These are phyloP conservation scores for Plasmodium sp. DNA, from an alignment of 169 alveolate species.

Conservation along the genomic window DNA sequence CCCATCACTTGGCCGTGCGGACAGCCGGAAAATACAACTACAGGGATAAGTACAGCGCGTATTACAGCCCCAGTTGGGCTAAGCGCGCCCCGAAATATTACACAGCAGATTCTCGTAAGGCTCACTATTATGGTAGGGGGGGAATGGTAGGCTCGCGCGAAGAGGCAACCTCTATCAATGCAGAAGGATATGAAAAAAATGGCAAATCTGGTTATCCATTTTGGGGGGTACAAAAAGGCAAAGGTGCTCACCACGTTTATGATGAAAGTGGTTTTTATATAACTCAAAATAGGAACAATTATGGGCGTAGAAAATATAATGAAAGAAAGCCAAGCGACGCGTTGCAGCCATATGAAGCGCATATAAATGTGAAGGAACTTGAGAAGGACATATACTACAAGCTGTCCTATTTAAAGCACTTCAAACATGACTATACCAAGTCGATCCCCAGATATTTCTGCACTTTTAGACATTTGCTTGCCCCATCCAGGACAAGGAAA, in stretches of 20 bases:
- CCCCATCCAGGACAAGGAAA: neutral
- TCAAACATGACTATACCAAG: constrained; percentile 10
- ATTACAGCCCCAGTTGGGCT: neutral
- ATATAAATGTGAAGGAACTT: neutral
- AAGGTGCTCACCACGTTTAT: neutral
- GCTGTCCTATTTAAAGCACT: constrained; percentile 29
- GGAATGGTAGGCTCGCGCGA: neutral
- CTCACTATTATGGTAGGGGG: neutral
- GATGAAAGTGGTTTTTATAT: neutral
- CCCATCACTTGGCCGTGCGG: neutral
- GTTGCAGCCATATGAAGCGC: neutral
- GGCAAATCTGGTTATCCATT: neutral
- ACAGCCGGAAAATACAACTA: neutral
- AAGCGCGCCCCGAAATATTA: neutral
- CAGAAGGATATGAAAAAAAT: neutral
- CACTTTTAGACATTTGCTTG: constrained; percentile 9
- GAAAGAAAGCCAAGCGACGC: neutral
- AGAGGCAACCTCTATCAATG: neutral
- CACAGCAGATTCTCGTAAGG: neutral
- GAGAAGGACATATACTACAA: constrained; percentile 25
- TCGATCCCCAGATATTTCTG: constrained; percentile 15
- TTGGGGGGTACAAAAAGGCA: neutral
- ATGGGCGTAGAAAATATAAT: neutral
- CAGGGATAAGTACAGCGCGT: neutral
- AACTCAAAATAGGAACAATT: neutral